A percentile compares a stretch with the other conserved stretches of the same genome.
Evolutionary conservation across 371 early-diverging fungal genomes (phyloP).

Genomic region (Mortierella sp.): DNA sequence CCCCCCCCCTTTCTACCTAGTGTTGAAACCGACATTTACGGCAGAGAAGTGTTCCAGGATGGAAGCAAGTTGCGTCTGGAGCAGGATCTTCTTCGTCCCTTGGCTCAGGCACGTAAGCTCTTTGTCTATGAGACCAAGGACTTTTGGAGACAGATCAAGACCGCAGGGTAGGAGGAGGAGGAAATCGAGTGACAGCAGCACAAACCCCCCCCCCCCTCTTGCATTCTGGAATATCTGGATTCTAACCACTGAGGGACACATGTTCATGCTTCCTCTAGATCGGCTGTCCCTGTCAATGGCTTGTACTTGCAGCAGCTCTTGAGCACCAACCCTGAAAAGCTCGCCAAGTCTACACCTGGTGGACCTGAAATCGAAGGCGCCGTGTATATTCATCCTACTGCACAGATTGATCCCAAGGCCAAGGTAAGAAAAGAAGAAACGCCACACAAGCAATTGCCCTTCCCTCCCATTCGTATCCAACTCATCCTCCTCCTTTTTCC

Average conservation of each 20-base stretch:
- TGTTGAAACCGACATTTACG: conserved; percentile 53
- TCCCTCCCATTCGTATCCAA: background rate
- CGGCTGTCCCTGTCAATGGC: conserved; percentile 94
- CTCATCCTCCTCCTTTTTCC: background rate
- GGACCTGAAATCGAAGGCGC: conserved; percentile 91
- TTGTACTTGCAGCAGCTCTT: conserved; percentile 85
- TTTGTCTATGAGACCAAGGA: conserved; percentile 82
- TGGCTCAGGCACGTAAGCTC: conserved; percentile 84
- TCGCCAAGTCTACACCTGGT: conserved; percentile 61
- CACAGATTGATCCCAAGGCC: conserved; percentile 92
- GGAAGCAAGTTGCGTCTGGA: conserved; percentile 86
- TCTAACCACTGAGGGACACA: too few species aligned
- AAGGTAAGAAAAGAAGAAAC: conserved; percentile 62
- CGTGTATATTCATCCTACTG: conserved; percentile 95
- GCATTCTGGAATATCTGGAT: too few species aligned
- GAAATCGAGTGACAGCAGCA: too few species aligned
- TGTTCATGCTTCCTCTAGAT: conserved; percentile 57
- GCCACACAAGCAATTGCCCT: too few species aligned
- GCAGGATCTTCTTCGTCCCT: conserved; percentile 88
- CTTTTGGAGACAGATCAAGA: conserved; percentile 96
- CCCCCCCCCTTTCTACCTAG: conserved; percentile 22
- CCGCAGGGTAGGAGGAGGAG: conserved; percentile 74
- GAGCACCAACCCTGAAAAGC: conserved; percentile 68
- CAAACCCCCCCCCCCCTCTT: too few species aligned
- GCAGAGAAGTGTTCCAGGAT: conserved; percentile 61